Percentiles rank a stretch among this genome's conserved stretches.
Conservation (phyloP, 352 stramenopile genomes). For the Globisporangium camurandrum region DNA sequence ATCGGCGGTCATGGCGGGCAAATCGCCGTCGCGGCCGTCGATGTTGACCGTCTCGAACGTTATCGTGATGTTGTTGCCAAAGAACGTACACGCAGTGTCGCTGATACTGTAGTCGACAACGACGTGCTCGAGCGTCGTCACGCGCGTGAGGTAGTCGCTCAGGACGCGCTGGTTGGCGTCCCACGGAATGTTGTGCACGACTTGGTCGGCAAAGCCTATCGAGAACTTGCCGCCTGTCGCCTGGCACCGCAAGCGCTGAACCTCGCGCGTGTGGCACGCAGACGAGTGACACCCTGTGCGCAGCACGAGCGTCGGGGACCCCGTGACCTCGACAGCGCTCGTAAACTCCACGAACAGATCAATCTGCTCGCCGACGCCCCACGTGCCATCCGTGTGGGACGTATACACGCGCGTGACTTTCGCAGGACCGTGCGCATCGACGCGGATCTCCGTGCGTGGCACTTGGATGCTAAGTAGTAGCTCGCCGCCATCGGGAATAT, state of each 20-base stretch:
- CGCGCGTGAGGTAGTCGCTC: conserved; percentile 37
- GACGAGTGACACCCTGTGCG: conserved; percentile 46
- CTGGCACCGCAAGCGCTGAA: conserved; percentile 54
- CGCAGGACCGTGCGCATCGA: conserved; percentile 41
- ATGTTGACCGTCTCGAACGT: conserved; percentile 77
- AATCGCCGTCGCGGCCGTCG: conserved; percentile 46
- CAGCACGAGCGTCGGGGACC: conserved; percentile 36
- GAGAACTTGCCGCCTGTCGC: conserved; percentile 61
- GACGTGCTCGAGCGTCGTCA: conserved; percentile 59
- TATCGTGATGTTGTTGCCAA: conserved; percentile 74
- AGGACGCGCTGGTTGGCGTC: conserved; percentile 40
- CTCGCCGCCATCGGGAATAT: conserved; percentile 65
- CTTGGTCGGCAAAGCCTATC: conserved; percentile 41
- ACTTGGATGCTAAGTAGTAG: conserved; percentile 60
- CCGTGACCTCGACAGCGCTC: conserved; percentile 50
- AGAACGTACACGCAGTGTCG: conserved; percentile 60
- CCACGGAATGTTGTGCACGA: conserved; percentile 60
- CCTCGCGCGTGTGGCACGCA: conserved; percentile 42
- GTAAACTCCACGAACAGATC: conserved; percentile 66
- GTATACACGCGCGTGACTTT: conserved; percentile 67
- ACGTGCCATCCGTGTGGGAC: conserved; percentile 26
- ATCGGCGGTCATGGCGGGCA: conserved; percentile 53
- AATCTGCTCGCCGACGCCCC: conserved; percentile 56
- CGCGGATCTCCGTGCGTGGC: conserved; percentile 35
- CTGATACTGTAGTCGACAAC: conserved; percentile 51